Evolutionary conservation across 2,329 filamentous ascomycete species (phyloP), one percentile per base, ranked within the genome.

Genomic region (Ceratocystis huliohia): DNA sequence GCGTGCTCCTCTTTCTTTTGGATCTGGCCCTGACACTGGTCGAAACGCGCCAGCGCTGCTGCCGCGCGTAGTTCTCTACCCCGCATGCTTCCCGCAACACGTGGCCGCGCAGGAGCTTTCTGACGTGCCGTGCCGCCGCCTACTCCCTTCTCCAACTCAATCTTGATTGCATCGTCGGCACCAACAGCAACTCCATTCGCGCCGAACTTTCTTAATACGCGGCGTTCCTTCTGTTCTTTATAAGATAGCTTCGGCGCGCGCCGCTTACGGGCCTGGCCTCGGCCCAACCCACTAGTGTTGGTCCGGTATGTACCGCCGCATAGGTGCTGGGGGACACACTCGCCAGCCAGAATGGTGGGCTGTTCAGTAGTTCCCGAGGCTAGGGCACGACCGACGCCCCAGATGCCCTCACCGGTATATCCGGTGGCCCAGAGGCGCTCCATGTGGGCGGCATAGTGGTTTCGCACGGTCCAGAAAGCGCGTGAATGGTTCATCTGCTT

Each of bases 401-500:
- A 96, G 61, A 96, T 75, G 0, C 91, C 91, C 69, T 96, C 90
- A 2, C 91, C 91, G 0, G 83, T 87, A 72, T 94, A 96, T 1
- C 80, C 80, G 66, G 81, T 83, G 0, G 74, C 74, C 88, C 89
- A 94, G 1, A 96, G 77, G 1, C 70, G 79, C 69, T 85, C 83
- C 82, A 96, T 85, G 66, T 90, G 82, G 7, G 79, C 80, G 1
- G 88, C 86, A 72, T 88, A 94, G 53, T 79, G 76, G 74, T 94
- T 88, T 61, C 90, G 80, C 20, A 92, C 87, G 8, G 82, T 82
- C 90, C 91, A 96, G 72, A 96, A 96, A 1, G 83, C 84, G 66
- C 83, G 81, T 1, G 85, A 88, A 73, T 96, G 91, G 74, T 96
- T 95, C 91, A 96, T 96, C 73, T 96, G 87, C 74, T 89, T 88